Evolutionary conservation across 2,329 filamentous ascomycete species (phyloP).

Genomic region (Hypoxylon sp.): DNA sequence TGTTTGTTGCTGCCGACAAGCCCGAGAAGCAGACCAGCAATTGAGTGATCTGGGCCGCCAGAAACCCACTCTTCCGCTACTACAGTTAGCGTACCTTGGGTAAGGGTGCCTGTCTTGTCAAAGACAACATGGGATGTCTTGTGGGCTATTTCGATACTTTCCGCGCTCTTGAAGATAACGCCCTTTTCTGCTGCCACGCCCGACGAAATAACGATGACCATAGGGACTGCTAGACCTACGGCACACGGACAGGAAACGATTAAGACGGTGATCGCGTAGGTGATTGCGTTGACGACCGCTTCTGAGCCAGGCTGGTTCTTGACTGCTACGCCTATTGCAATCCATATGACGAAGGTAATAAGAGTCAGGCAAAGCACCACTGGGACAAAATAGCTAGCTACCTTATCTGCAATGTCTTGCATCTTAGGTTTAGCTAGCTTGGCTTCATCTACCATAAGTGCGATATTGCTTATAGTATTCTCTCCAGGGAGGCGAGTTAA

Average conservation of each 20-base stretch:
- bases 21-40: slow-evolving; percentile 49
- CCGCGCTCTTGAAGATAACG: slow-evolving; percentile 77
- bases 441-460: slow-evolving; percentile 78
- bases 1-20: slow-evolving; percentile 65
- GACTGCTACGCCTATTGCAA: slow-evolving; percentile 68
- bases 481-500: slow-evolving; percentile 75
- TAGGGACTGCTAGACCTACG: slow-evolving; percentile 80
- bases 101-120: slow-evolving; percentile 86
- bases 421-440: slow-evolving; percentile 76
- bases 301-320: slow-evolving; percentile 60
- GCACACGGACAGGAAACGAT: slow-evolving; percentile 86
- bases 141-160: slow-evolving; percentile 73
- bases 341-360: slow-evolving; percentile 75
- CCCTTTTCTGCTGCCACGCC: slow-evolving; percentile 76
- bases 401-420: slow-evolving; percentile 77
- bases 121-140: slow-evolving; percentile 78
- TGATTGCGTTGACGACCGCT: slow-evolving; percentile 73
- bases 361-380: slow-evolving; percentile 71
- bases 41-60: slow-evolving; percentile 2
- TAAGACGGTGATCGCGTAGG: slow-evolving; percentile 79
- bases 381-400: slow-evolving; percentile 80
- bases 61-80: slow-evolving; percentile 55
- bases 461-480: slow-evolving; percentile 80
- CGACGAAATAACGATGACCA: slow-evolving; percentile 81
- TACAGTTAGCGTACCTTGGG: slow-evolving; percentile 68